Evolutionary conservation across 2,329 filamentous ascomycete species (phyloP).

Genomic region (Macroventuria anomochaeta): DNA sequence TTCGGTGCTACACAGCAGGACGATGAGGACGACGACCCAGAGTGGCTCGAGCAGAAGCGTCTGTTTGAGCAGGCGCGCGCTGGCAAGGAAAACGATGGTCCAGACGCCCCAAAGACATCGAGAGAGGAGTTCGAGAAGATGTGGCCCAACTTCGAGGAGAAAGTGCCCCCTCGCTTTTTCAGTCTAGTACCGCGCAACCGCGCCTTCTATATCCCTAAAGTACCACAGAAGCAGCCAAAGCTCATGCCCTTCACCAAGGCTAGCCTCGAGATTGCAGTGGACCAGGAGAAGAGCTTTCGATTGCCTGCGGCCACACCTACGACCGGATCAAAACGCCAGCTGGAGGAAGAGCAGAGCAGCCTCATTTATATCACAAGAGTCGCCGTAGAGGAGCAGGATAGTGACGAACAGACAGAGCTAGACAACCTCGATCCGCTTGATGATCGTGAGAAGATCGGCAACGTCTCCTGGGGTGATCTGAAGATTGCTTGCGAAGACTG

Average conservation of each 20-base stretch:
- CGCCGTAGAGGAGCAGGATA: conserved; percentile 54
- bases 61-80: conserved; percentile 39
- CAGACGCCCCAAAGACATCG: conserved; percentile 70
- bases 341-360: conserved; percentile 62
- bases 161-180: conserved; percentile 78
- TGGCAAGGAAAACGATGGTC: conserved; percentile 56
- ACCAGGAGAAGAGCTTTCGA: conserved; percentile 85
- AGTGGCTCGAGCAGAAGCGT: conserved; percentile 43
- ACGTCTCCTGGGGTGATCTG: conserved; percentile 79
- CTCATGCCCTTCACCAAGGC: conserved; percentile 85
- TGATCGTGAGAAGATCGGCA: conserved; percentile 72
- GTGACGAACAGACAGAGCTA: conserved; percentile 53
- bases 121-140: conserved; percentile 78
- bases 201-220: conserved; percentile 78
- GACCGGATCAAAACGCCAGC: conserved; percentile 56
- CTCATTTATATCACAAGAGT: conserved; percentile 55
- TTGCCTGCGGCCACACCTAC: conserved; percentile 64
- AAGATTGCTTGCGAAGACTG: conserved; percentile 87
- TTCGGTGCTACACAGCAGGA: conserved; percentile 29
- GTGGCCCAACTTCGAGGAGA: conserved; percentile 81
- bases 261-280: conserved; percentile 81
- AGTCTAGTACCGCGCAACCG: conserved; percentile 82
- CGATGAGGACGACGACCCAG: conserved; percentile 44
- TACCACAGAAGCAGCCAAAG: conserved; percentile 79
- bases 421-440: conserved; percentile 59